Percentiles rank a stretch among this genome's conserved stretches.
Conservation (phyloP, 2,329 filamentous ascomycete species). For the Escovopsis sp. region DNA sequence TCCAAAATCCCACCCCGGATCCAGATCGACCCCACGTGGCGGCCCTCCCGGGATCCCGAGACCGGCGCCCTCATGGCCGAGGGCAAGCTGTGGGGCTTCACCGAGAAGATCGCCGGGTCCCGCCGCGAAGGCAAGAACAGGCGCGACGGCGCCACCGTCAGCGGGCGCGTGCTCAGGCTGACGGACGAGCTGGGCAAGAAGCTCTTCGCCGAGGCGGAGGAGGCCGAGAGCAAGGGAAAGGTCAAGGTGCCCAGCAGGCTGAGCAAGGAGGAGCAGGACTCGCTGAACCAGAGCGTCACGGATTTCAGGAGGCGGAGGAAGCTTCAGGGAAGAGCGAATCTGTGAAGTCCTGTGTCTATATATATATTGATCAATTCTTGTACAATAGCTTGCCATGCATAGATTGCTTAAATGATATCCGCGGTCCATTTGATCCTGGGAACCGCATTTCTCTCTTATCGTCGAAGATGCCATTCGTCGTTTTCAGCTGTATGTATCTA, state of each 20-base stretch:
- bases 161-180: constrained; percentile 62
- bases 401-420: constrained; percentile 5
- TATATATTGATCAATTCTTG: too few relatives aligned
- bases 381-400: too few relatives aligned
- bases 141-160: constrained; percentile 82
- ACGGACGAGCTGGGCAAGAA: constrained; percentile 58
- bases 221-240: constrained; percentile 21
- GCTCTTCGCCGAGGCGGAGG: constrained; percentile 47
- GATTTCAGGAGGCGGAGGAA: constrained; percentile 34
- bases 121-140: constrained; percentile 90
- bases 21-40: constrained; percentile 61
- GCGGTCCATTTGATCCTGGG: too few relatives aligned
- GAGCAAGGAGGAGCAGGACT: constrained; percentile 35
- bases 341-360: constrained; percentile 19
- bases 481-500: too few relatives aligned
- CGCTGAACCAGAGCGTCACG: constrained; percentile 27
- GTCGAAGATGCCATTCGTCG: too few relatives aligned
- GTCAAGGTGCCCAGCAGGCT: constrained; percentile 26
- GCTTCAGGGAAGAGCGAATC: constrained; percentile 35
- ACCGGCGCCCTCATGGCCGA: constrained; percentile 50
- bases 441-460: too few relatives aligned
- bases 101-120: constrained; percentile 69
- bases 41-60: constrained; percentile 46
- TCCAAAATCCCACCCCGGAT: constrained; percentile 46
- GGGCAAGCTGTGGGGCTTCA: constrained; percentile 82